Percentiles rank a stretch among this genome's conserved stretches.
Conservation (phyloP, 208 protist species). For the Leishmania braziliensis region DNA sequence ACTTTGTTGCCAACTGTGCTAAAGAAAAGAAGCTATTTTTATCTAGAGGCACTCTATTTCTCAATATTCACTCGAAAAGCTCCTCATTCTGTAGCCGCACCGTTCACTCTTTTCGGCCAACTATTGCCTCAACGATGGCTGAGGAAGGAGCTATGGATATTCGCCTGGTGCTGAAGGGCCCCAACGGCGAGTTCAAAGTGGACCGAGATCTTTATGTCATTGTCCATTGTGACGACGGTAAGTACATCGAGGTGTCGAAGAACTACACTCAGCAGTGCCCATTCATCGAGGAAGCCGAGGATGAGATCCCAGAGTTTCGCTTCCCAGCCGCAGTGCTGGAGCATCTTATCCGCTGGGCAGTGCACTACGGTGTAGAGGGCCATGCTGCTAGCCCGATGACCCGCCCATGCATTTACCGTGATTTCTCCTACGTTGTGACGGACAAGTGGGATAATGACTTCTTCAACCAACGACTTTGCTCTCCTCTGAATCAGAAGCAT, state of each 20-base stretch:
- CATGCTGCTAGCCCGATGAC: constrained; percentile 48
- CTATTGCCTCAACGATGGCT: constrained; percentile 5
- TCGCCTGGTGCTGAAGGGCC: constrained; percentile 37
- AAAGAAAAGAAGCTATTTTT: background rate
- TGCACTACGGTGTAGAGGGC: constrained; percentile 61
- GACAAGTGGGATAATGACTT: constrained; percentile 75
- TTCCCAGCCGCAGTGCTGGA: constrained; percentile 66
- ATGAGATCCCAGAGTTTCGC: constrained; percentile 49
- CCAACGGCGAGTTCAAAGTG: constrained; percentile 40
- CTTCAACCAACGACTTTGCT: constrained; percentile 49
- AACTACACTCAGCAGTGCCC: constrained; percentile 32
- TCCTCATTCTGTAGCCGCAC: background rate
- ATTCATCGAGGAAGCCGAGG: constrained; percentile 45
- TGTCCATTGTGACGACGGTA: constrained; percentile 70
- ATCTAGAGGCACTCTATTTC: background rate
- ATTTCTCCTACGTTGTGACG: constrained; percentile 63
- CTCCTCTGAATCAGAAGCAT: constrained; percentile 42
- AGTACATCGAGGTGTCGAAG: constrained; percentile 54
- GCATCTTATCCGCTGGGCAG: constrained; percentile 59
- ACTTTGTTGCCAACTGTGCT: background rate
- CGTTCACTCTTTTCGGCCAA: background rate
- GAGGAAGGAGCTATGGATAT: constrained; percentile 28
- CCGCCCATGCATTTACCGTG: constrained; percentile 72
- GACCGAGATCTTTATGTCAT: constrained; percentile 29
- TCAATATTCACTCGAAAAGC: background rate